phyloP scores from a whole-genome alignment of 2,329 filamentous ascomycete species.

The Xylaria sp. region DNA sequence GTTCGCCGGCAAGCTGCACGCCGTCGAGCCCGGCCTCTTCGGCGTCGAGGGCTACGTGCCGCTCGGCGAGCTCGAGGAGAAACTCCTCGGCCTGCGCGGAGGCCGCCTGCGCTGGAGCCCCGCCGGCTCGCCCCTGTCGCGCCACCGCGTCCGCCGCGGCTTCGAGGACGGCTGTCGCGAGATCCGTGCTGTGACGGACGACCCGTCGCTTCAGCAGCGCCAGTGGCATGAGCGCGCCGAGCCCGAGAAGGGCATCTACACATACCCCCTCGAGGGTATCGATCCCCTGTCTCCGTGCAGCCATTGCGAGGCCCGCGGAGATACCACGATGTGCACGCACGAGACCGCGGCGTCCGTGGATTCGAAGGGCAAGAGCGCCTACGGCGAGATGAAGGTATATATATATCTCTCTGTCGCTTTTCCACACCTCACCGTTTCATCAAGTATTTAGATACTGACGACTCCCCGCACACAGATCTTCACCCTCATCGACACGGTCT shows the following conservation, averaged over 20 bases:
- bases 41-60: constrained; percentile 5
- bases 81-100: constrained; percentile 15
- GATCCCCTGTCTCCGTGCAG: not conserved
- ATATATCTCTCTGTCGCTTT: too few relatives aligned
- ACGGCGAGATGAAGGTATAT: not conserved
- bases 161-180: not conserved
- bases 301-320: too few relatives aligned
- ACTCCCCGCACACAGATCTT: too few relatives aligned
- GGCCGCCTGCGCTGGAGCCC: constrained; percentile 16
- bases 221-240: too few relatives aligned
- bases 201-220: too few relatives aligned
- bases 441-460: too few relatives aligned
- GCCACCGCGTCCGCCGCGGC: constrained; percentile 4
- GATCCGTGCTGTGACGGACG: not conserved
- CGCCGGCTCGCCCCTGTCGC: constrained; percentile 13
- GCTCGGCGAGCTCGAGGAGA: constrained; percentile 10
- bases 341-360: not conserved
- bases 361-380: not conserved
- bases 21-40: constrained; percentile 4
- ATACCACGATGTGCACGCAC: constrained; percentile 2
- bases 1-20: constrained; percentile 14
- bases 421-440: too few relatives aligned
- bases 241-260: not conserved
- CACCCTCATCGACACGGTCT: constrained; percentile 45
- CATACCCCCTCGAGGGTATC: not conserved